These are phyloP conservation scores for Trichoderma simmonsii DNA, from an alignment of 2,329 filamentous ascomycete genomes.

Conservation along the genomic window DNA sequence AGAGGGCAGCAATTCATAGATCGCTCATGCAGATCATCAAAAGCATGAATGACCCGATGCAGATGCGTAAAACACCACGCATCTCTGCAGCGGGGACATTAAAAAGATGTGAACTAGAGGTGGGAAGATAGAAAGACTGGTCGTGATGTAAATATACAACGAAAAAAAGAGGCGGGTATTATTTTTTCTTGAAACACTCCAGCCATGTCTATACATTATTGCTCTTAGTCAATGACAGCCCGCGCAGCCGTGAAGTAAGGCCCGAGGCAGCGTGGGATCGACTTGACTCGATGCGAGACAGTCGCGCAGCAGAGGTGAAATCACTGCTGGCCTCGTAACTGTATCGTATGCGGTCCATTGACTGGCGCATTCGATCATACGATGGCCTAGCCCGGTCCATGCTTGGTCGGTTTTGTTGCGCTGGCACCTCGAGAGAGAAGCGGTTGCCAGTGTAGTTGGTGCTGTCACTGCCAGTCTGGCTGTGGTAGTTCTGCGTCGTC, in stretches of 20 bases:
- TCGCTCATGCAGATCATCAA: slow-evolving; percentile 51
- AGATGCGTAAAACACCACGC: slow-evolving; percentile 32
- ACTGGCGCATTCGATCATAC: slow-evolving; percentile 82
- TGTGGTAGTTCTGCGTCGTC: slow-evolving; percentile 71
- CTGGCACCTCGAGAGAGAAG: slow-evolving; percentile 44
- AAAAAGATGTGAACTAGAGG: background rate
- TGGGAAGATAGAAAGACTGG: slow-evolving; percentile 14
- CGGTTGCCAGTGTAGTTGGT: slow-evolving; percentile 79
- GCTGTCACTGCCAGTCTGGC: slow-evolving; percentile 89
- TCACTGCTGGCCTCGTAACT: slow-evolving; percentile 87
- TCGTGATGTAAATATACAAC: slow-evolving; percentile 31
- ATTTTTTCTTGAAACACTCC: slow-evolving; percentile 6
- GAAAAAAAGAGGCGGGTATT: slow-evolving; percentile 6
- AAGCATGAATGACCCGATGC: slow-evolving; percentile 31
- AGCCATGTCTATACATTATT: slow-evolving; percentile 34
- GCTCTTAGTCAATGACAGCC: slow-evolving; percentile 42
- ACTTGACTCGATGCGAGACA: slow-evolving; percentile 78
- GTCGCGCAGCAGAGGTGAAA: slow-evolving; percentile 83
- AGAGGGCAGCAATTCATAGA: slow-evolving; percentile 39
- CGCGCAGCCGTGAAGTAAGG: slow-evolving; percentile 40
- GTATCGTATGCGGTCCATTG: slow-evolving; percentile 79
- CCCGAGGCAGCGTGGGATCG: slow-evolving; percentile 42
- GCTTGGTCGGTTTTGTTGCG: slow-evolving; percentile 47
- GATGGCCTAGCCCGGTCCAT: slow-evolving; percentile 72
- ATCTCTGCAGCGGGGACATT: background rate